Evolutionary conservation across 2,329 filamentous ascomycete species (phyloP).

Genomic region (Colletotrichum navitas): DNA sequence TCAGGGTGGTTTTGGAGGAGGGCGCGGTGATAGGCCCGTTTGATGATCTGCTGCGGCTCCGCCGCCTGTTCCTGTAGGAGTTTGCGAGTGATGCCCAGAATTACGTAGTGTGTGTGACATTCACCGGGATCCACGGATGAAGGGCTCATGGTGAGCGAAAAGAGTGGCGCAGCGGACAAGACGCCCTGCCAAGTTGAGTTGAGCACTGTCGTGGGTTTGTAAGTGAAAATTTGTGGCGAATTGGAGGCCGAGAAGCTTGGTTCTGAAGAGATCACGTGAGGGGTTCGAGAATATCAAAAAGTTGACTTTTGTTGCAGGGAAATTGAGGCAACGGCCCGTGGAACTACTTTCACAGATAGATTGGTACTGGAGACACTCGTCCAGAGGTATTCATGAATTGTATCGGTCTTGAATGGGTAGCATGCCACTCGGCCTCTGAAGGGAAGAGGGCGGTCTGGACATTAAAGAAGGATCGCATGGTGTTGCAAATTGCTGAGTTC

Average conservation of each 20-base stretch:
- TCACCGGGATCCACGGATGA: constrained; percentile 28
- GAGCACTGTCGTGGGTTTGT: constrained; percentile 21
- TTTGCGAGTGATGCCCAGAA: constrained; percentile 67
- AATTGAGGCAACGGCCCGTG: background rate
- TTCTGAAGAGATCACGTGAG: constrained; percentile 36
- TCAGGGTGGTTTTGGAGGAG: constrained; percentile 76
- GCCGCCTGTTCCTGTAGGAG: constrained; percentile 57
- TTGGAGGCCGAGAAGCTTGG: constrained; percentile 14
- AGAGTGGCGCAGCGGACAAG: constrained; percentile 36
- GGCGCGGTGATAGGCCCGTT: constrained; percentile 73
- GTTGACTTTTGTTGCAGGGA: background rate
- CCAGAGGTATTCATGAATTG: background rate
- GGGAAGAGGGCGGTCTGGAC: background rate
- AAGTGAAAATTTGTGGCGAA: constrained; percentile 37
- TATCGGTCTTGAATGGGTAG: background rate
- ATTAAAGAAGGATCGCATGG: background rate
- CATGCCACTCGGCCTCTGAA: background rate
- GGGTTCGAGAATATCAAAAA: constrained; percentile 1
- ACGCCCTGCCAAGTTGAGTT: constrained; percentile 24
- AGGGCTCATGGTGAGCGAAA: constrained; percentile 34
- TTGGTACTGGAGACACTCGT: background rate
- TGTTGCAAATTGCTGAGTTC: constrained; percentile 27
- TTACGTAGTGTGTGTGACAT: constrained; percentile 68
- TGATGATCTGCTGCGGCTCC: constrained; percentile 63
- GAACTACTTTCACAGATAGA: background rate